A percentile compares a stretch with the other conserved stretches of the same genome.
These are phyloP conservation scores for Thermomucor indicae-seudaticae DNA, from an alignment of 371 early-diverging fungal genomes.

Conservation along the genomic window DNA sequence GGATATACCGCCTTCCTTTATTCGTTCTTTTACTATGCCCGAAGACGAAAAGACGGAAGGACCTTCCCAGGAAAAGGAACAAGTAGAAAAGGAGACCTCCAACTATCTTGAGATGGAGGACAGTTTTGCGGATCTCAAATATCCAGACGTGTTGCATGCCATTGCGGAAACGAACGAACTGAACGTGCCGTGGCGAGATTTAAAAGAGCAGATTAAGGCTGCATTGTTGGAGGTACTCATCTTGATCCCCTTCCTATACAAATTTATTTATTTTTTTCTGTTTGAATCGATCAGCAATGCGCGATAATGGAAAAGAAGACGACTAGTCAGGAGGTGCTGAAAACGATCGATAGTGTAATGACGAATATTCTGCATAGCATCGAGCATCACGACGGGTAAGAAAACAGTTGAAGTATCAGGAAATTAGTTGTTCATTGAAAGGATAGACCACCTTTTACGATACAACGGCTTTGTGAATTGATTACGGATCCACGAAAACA, in stretches of 20 bases:
- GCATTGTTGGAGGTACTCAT: constrained; percentile 14
- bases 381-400: constrained; percentile 30
- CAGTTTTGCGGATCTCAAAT: too few species aligned
- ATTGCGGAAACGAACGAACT: constrained; percentile 23
- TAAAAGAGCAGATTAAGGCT: constrained; percentile 13
- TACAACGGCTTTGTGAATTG: constrained; percentile 55
- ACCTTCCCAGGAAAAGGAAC: too few species aligned
- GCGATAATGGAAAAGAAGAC: constrained; percentile 18
- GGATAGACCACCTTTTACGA: constrained; percentile 51
- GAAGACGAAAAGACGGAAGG: too few species aligned
- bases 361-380: constrained; percentile 22
- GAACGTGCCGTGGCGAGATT: constrained; percentile 13
- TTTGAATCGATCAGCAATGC: constrained; percentile 20
- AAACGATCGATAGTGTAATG: constrained; percentile 16
- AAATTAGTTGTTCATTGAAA: neutral
- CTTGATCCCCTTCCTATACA: neutral
- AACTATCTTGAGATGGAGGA: too few species aligned
- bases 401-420: neutral
- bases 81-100: too few species aligned
- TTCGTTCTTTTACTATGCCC: too few species aligned
- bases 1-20: too few species aligned
- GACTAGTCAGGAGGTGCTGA: constrained; percentile 7
- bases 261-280: neutral
- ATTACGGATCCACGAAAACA: constrained; percentile 43
- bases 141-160: constrained; percentile 1